phyloP scores from a whole-genome alignment of 305 asterid genomes.

The Stenogyne calaminthoides region DNA sequence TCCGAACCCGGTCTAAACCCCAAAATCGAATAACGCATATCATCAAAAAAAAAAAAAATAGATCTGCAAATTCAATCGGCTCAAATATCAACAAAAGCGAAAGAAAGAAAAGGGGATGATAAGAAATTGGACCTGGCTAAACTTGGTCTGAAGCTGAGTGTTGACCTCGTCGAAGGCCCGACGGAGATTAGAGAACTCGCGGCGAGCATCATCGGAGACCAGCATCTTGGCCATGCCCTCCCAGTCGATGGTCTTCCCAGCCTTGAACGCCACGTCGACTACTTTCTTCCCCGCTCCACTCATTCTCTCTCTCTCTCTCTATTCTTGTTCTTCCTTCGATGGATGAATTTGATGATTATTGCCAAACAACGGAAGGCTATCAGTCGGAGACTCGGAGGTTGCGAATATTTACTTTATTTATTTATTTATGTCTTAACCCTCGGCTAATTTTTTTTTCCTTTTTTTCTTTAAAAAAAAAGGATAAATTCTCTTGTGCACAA shows the following conservation, averaged over 20 bases:
- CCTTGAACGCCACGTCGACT: slow-evolving; percentile 48
- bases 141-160: slow-evolving; percentile 85
- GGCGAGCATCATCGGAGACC: slow-evolving; percentile 93
- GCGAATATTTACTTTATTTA: neutral
- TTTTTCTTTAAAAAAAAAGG: no score
- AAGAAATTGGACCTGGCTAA: slow-evolving; percentile 69
- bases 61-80: slow-evolving; percentile 21
- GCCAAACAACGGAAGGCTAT: slow-evolving; percentile 20
- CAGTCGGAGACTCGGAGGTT: slow-evolving; percentile 28
- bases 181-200: slow-evolving; percentile 82
- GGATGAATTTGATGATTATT: slow-evolving; percentile 17
- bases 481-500: no score
- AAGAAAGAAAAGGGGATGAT: slow-evolving; percentile 12
- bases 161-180: slow-evolving; percentile 96
- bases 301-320: slow-evolving; percentile 31
- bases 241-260: slow-evolving; percentile 62
- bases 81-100: neutral
- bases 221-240: slow-evolving; percentile 95
- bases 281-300: slow-evolving; percentile 52
- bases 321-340: neutral
- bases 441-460: neutral
- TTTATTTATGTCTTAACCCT: neutral
- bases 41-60: neutral
- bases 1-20: neutral
- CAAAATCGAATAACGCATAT: neutral